Conservation (phyloP, 495 filamentous ascomycete species). For the Penicillium paradoxum region DNA sequence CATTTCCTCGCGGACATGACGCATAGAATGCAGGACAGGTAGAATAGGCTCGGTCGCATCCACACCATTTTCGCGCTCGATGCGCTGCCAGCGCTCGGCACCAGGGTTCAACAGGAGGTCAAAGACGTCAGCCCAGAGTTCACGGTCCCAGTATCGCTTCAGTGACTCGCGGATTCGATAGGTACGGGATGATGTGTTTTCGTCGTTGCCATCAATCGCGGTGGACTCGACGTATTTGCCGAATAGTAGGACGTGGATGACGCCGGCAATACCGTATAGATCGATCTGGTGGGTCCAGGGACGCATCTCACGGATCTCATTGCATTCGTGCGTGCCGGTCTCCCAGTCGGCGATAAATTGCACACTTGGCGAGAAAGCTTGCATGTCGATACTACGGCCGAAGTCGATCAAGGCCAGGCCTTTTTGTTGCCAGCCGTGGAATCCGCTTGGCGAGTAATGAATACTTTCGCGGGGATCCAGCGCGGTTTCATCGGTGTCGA, state of each 20-base stretch:
- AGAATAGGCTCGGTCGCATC: conserved; percentile 32
- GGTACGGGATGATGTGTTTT: conserved; percentile 30
- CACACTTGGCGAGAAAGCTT: conserved; percentile 66
- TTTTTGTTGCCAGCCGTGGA: conserved; percentile 71
- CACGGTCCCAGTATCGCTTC: conserved; percentile 93
- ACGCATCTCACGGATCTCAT: conserved; percentile 86
- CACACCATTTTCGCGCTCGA: conserved; percentile 53
- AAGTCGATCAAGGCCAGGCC: conserved; percentile 90
- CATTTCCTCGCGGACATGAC: conserved; percentile 66
- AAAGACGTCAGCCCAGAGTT: conserved; percentile 81
- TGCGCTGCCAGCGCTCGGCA: conserved; percentile 40
- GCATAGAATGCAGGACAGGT: conserved; percentile 65
- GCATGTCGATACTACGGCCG: conserved; percentile 91
- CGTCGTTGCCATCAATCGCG: conserved; percentile 37
- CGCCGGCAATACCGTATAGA: conserved; percentile 85
- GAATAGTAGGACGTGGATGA: conserved; percentile 81
- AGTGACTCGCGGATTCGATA: conserved; percentile 69
- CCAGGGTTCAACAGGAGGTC: conserved; percentile 82
- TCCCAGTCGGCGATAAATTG: conserved; percentile 96
- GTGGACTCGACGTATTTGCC: conserved; percentile 90
- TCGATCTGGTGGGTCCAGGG: conserved; percentile 97
- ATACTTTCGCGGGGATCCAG: conserved; percentile 32
- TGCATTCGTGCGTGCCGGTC: conserved; percentile 75
- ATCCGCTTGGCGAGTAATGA: conserved; percentile 65
- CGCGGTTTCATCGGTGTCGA: conserved; percentile 43